phyloP scores from a whole-genome alignment of 306 rosid genomes.

The Quercus agrifolia region DNA sequence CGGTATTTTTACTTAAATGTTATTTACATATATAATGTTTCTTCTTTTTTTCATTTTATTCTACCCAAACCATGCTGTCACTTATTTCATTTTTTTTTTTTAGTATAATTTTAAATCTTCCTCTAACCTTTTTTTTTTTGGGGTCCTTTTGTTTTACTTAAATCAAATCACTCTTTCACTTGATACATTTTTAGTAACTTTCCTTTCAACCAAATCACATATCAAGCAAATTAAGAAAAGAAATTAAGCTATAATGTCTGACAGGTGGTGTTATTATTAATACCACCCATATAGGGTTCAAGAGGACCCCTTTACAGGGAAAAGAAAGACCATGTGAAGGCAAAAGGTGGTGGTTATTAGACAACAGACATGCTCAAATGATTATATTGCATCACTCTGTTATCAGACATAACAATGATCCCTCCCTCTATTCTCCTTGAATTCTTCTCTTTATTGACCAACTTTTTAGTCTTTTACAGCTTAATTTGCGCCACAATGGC shows the following conservation, averaged over 20 bases:
- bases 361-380: constrained; percentile 19
- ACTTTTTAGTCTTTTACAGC: constrained; percentile 19
- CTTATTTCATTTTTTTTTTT: too few species aligned
- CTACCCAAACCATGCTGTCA: too few species aligned
- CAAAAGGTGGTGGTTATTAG: neutral
- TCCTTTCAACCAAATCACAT: too few species aligned
- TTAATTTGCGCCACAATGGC: constrained; percentile 29
- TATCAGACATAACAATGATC: neutral
- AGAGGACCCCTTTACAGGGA: constrained; percentile 38
- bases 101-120: too few species aligned
- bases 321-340: constrained; percentile 30
- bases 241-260: constrained; percentile 10
- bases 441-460: constrained; percentile 24
- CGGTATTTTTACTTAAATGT: too few species aligned
- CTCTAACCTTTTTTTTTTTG: too few species aligned
- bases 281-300: constrained; percentile 42
- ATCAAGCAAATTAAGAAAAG: neutral
- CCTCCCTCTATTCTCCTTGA: neutral
- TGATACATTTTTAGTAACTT: too few species aligned
- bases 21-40: too few species aligned
- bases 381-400: constrained; percentile 12
- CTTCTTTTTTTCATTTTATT: too few species aligned
- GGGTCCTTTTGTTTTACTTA: too few species aligned
- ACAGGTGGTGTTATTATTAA: constrained; percentile 30
- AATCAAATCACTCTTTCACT: too few species aligned